These are phyloP conservation scores for Neoscytalidium dimidiatum DNA, from an alignment of 2,329 filamentous ascomycete genomes.

Conservation along the genomic window DNA sequence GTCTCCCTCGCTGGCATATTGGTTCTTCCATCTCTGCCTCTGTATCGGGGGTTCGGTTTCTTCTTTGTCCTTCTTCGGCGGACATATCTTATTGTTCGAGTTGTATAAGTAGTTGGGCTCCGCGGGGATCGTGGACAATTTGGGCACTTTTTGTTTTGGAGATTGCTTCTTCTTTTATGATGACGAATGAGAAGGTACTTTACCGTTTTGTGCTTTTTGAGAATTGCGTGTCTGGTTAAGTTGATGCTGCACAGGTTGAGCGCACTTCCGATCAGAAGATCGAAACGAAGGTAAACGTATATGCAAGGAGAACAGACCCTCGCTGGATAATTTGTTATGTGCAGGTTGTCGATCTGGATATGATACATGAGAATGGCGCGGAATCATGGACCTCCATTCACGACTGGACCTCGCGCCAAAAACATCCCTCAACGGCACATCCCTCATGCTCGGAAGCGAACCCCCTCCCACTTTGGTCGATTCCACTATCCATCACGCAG, in stretches of 20 bases:
- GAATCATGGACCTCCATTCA: too few relatives aligned
- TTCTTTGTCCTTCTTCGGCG: background rate
- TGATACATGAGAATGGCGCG: too few relatives aligned
- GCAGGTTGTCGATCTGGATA: too few relatives aligned
- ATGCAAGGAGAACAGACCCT: too few relatives aligned
- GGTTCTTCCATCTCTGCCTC: background rate
- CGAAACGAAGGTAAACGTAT: too few relatives aligned
- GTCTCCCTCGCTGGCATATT: background rate
- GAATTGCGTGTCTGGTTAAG: background rate
- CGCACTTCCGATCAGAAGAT: background rate
- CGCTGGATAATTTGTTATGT: too few relatives aligned
- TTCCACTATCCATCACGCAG: too few relatives aligned
- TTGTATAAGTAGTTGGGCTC: background rate
- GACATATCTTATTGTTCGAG: background rate
- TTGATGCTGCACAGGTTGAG: background rate
- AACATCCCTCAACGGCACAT: too few relatives aligned
- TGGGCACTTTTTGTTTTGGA: background rate
- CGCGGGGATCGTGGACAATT: background rate
- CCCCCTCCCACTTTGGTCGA: too few relatives aligned
- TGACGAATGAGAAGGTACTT: constrained; percentile 2
- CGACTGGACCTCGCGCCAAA: too few relatives aligned
- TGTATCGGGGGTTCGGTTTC: background rate
- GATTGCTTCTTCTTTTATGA: background rate
- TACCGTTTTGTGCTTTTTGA: background rate
- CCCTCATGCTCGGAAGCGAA: background rate